A percentile compares a stretch with the other conserved stretches of the same genome.
These are phyloP conservation scores for Cordyceps cicadae DNA, from an alignment of 2,329 filamentous ascomycete species.

Conservation along the genomic window DNA sequence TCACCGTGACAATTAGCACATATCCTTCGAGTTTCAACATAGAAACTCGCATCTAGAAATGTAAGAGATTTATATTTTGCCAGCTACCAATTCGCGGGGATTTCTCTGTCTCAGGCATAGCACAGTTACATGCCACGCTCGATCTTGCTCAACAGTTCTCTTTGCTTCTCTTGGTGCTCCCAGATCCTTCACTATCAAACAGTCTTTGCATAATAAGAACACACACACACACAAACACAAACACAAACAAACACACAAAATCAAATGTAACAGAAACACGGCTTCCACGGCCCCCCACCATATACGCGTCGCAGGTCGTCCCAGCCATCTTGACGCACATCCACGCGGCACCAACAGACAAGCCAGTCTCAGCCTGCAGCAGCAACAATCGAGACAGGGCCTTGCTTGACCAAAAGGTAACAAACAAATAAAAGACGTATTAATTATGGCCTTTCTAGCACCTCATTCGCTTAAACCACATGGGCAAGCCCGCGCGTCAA, in stretches of 20 bases:
- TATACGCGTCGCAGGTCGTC: background rate
- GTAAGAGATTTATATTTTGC: constrained; percentile 11
- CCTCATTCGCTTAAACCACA: constrained; percentile 9
- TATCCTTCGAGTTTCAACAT: background rate
- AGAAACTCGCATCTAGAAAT: background rate
- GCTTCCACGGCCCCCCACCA: background rate
- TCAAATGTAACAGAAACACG: constrained; percentile 6
- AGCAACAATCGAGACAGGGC: background rate
- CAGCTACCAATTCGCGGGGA: background rate
- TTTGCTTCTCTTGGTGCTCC: constrained; percentile 6
- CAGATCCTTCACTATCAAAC: constrained; percentile 1
- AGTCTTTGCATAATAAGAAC: constrained; percentile 3
- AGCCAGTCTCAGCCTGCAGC: background rate
- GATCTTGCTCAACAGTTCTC: background rate
- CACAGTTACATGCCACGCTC: background rate
- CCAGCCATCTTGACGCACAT: background rate
- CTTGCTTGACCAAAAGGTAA: constrained; percentile 4
- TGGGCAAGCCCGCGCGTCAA: constrained; percentile 7
- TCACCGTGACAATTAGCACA: background rate
- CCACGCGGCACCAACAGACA: background rate
- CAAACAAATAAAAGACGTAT: constrained; percentile 12
- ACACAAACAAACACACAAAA: background rate
- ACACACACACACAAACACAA: background rate
- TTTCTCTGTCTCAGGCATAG: background rate
- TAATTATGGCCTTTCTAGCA: constrained; percentile 12